phyloP scores from a whole-genome alignment of 129 eudicot species.

The Gnaphalium uliginosum region DNA sequence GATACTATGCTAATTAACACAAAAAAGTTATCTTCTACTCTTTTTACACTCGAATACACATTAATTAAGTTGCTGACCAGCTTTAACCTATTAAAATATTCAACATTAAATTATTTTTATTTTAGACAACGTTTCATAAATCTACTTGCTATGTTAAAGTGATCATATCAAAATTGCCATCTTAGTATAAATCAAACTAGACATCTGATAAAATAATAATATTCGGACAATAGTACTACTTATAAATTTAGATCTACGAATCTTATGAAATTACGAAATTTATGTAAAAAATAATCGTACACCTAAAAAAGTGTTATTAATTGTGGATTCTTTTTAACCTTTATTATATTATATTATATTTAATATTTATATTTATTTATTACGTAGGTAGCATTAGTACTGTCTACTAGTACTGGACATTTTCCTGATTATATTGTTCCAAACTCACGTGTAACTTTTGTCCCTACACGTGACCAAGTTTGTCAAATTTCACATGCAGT shows the following conservation, averaged over 20 bases:
- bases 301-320: conserved; percentile 12
- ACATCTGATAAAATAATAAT: no score
- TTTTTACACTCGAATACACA: no score
- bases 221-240: no score
- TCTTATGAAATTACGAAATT: background rate
- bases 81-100: no score
- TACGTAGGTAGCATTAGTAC: conserved; percentile 29
- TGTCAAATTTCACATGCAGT: conserved; percentile 37
- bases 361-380: background rate
- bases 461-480: conserved; percentile 40
- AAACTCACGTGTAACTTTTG: conserved; percentile 40
- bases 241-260: background rate
- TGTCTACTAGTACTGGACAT: conserved; percentile 39
- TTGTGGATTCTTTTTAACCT: conserved; percentile 15
- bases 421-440: conserved; percentile 38
- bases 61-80: no score
- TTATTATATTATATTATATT: background rate
- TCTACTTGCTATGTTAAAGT: no score
- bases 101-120: no score
- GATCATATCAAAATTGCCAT: no score
- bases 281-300: background rate
- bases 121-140: no score
- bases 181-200: no score
- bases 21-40: no score
- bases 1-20: no score